Evolutionary conservation across 2,329 filamentous ascomycete species (phyloP).

Genomic region (Hymenoscyphus fraxineus): DNA sequence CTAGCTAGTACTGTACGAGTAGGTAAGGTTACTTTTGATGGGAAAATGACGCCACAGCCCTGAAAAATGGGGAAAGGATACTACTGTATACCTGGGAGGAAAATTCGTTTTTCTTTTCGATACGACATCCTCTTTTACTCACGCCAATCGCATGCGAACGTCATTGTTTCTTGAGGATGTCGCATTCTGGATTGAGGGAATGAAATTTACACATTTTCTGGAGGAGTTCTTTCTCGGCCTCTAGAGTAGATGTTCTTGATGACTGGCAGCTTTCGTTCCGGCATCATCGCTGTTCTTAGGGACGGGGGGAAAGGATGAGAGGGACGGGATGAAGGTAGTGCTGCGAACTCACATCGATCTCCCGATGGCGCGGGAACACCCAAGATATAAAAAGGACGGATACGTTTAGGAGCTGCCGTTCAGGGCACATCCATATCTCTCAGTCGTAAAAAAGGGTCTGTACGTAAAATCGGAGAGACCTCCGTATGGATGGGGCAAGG

Average conservation of each 20-base stretch:
- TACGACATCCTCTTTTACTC: no score
- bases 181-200: background rate
- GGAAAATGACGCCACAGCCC: no score
- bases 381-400: constrained; percentile 2
- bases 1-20: no score
- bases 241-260: background rate
- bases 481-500: background rate
- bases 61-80: no score
- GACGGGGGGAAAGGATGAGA: background rate
- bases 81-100: no score
- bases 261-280: background rate
- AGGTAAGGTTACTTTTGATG: no score
- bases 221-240: background rate
- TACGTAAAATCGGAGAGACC: no score
- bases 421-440: no score
- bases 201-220: background rate
- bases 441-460: no score
- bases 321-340: background rate
- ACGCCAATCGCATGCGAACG: no score
- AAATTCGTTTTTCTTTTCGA: no score
- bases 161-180: background rate
- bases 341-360: background rate
- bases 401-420: background rate
- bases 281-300: background rate
- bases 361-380: background rate